Conservation (phyloP, 1,139 yeast species). For the Geotrichum candidum region DNA sequence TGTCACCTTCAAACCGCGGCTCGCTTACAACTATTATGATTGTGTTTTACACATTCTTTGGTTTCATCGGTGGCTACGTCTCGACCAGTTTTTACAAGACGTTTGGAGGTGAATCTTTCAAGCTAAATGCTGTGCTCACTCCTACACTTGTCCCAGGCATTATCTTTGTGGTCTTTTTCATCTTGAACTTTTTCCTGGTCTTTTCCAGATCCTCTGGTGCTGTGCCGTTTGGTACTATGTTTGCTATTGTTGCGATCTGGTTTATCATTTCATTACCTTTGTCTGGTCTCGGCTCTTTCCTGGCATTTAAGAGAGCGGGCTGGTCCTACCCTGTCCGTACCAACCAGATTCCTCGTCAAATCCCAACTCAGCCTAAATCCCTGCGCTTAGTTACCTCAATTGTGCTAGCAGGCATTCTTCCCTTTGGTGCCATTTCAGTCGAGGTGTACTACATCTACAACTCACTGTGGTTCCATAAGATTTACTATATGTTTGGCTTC, state of each 20-base stretch:
- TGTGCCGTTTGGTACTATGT: constrained; percentile 84
- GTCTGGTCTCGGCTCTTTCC: constrained; percentile 69
- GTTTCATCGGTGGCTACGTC: constrained; percentile 77
- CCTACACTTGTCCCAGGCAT: constrained; percentile 81
- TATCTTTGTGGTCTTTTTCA: constrained; percentile 56
- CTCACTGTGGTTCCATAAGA: constrained; percentile 89
- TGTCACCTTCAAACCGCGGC: constrained; percentile 94
- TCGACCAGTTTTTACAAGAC: constrained; percentile 81
- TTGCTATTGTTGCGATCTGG: constrained; percentile 80
- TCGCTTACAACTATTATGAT: constrained; percentile 87
- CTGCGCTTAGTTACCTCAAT: constrained; percentile 62
- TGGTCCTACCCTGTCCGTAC: constrained; percentile 74
- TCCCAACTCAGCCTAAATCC: constrained; percentile 87
- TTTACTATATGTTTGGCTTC: constrained; percentile 97
- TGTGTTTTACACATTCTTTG: constrained; percentile 70
- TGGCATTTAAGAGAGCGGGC: constrained; percentile 62
- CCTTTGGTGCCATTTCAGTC: constrained; percentile 91
- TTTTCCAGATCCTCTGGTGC: constrained; percentile 86
- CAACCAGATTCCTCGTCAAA: constrained; percentile 87
- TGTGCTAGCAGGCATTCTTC: constrained; percentile 81
- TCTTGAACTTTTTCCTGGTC: constrained; percentile 76
- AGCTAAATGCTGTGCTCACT: constrained; percentile 71
- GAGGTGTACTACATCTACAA: constrained; percentile 85
- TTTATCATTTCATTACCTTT: constrained; percentile 79
- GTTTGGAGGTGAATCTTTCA: constrained; percentile 92